Conservation (phyloP, 228 moss, liverwort and hornwort species). For the Sphagnum fallax region DNA sequence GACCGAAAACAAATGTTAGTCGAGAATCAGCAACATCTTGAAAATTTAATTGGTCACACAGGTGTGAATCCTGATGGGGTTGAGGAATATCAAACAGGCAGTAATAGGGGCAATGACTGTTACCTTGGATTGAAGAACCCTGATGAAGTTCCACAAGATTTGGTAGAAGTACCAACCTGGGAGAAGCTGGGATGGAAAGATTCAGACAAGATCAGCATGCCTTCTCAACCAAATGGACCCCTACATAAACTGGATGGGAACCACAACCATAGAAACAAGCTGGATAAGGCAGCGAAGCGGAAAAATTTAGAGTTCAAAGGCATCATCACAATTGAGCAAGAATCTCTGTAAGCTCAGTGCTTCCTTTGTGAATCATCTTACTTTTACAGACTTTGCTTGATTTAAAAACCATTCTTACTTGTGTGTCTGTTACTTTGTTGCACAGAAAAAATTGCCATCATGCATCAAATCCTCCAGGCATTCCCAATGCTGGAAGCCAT, state of each 20-base stretch:
- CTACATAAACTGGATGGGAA: background rate
- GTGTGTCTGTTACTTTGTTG: too few relatives aligned
- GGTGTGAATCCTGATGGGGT: too few relatives aligned
- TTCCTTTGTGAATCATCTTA: too few relatives aligned
- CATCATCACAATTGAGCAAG: slow-evolving; percentile 30
- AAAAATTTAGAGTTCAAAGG: slow-evolving; percentile 41
- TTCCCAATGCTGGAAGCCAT: too few relatives aligned
- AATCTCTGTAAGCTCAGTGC: slow-evolving; percentile 14
- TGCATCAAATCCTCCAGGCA: too few relatives aligned
- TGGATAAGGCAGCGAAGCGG: slow-evolving; percentile 21
- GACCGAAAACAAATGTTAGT: background rate
- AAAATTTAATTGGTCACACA: too few relatives aligned
- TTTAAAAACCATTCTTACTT: too few relatives aligned
- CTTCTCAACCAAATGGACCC: slow-evolving; percentile 1
- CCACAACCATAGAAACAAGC: slow-evolving; percentile 3
- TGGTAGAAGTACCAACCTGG: slow-evolving; percentile 21
- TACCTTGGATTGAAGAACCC: slow-evolving; percentile 5
- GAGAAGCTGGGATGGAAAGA: slow-evolving; percentile 30
- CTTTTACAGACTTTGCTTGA: too few relatives aligned
- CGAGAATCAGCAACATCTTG: slow-evolving; percentile 3
- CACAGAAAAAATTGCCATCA: too few relatives aligned
- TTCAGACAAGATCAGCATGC: slow-evolving; percentile 23
- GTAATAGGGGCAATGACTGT: background rate
- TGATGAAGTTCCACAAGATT: slow-evolving; percentile 2
- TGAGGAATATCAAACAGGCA: too few relatives aligned